Evolutionary conservation across 352 stramenopile genomes (phyloP).

Genomic region (Pythium aquatile): DNA sequence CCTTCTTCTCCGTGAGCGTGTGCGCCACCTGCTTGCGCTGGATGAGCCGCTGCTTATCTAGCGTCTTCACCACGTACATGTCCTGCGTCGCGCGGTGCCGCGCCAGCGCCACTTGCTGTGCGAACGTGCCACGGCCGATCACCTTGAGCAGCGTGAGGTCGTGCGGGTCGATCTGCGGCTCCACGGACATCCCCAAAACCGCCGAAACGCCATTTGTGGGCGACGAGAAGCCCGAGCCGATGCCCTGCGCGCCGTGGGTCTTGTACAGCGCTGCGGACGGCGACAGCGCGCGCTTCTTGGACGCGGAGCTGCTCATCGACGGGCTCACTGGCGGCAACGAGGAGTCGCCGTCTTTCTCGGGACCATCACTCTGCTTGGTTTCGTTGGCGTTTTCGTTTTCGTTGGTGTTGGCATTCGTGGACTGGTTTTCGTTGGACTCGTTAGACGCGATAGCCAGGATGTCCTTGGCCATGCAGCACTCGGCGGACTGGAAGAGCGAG

Average conservation of each 20-base stretch:
- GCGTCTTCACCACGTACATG: slow-evolving; percentile 80
- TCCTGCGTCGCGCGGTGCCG: slow-evolving; percentile 46
- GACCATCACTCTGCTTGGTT: slow-evolving; percentile 17
- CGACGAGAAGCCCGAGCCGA: slow-evolving; percentile 1
- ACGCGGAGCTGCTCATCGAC: not conserved
- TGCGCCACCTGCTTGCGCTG: slow-evolving; percentile 77
- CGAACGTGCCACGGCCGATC: slow-evolving; percentile 83
- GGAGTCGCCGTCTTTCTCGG: not conserved
- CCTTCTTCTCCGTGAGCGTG: slow-evolving; percentile 78
- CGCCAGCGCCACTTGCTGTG: slow-evolving; percentile 76
- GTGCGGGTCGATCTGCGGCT: slow-evolving; percentile 44
- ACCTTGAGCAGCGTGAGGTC: slow-evolving; percentile 82
- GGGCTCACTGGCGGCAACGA: not conserved
- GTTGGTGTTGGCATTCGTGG: slow-evolving; percentile 8
- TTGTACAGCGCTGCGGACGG: slow-evolving; percentile 14
- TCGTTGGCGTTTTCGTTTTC: not conserved
- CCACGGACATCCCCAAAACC: not conserved
- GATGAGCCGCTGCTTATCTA: slow-evolving; percentile 74
- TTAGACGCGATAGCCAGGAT: not conserved
- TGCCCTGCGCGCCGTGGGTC: not conserved
- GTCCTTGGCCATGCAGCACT: slow-evolving; percentile 4
- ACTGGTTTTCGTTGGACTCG: slow-evolving; percentile 6
- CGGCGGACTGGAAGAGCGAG: not conserved
- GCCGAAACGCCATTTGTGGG: slow-evolving; percentile 6
- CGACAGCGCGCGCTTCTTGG: slow-evolving; percentile 31